Base-by-base conservation (phyloP, 768 basidiomycete species). In the Lactarius trivialis region DNA sequence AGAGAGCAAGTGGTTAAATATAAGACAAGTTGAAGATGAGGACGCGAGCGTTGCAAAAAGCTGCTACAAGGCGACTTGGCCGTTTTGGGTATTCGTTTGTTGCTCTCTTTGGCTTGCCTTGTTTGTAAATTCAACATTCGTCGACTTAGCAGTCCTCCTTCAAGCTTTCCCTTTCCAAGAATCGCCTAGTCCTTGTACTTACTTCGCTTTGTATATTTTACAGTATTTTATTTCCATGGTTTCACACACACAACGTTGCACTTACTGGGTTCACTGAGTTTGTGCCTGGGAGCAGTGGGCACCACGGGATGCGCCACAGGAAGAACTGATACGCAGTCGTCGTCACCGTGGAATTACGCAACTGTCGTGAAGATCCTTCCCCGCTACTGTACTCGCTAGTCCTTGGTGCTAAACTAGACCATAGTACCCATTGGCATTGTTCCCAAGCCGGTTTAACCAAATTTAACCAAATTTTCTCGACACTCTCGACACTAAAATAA, bases 31-130 rank as follows among this genome's bases (percentile, higher is more conserved):
- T 45, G 60, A 58, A 61, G 32, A 51, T 12, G 56, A 51, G 24
- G 55, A 55, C 24, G n/a, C 53, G 59, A 56, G 56, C 30, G 60
- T 51, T 51, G 56, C 58, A 45, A 50, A 48, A 55, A n/a, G 65
- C 65, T 67, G 65, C 65, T 67, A 3, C 24, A 67, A 55, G 64
- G 43, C 48, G 65, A 67, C 60, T 64, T 41, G 26, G 55, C 65
- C 28, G 30, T 65, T 60, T 65, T 65, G 65, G 65, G 50, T 32
- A 54, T 58, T 61, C 60, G 65, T 65, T 67, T 67, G 65, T 67
- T 55, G 58, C 64, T 56, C 55, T 30, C 34, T 65, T 58, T 39
- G 63, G 65, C 45, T 48, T 48, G 11, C 45, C 45, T 48, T 48
- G 45, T 48, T 24, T 2, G 45, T 48, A 48, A 24, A 48, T n/a